Evolutionary conservation across 345 rosid genomes (phyloP), one percentile per base, ranked within the genome.

Genomic region (Euphorbia tirucalli): DNA sequence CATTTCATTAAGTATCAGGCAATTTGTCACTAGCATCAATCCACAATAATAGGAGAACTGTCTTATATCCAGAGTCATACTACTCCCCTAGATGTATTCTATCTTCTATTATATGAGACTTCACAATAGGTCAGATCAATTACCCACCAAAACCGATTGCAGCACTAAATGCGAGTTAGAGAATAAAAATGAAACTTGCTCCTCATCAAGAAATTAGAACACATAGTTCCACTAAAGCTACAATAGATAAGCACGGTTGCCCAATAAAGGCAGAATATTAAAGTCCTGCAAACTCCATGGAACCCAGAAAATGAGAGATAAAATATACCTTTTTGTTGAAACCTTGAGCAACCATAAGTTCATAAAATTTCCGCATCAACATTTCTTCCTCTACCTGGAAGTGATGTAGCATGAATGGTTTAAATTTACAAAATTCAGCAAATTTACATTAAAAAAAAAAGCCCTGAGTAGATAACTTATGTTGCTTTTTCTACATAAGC

Each of bases 361-460:
- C 85, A 54, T 66, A 85, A 75, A 88, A 87, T 76, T 92, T 92
- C 69, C 80, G 81, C 97, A 90, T 88, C 73, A 88, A 74, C 91
- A 88, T 88, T 77, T 87, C 87, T 74, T 92, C 92, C 79, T 88
- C 97, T 55, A 90, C 92, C 93, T 92, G 77, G 67, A 80, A 62
- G 44, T 30, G 10, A 71, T 18, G 24, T 52, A 37, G 5, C 37
- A 11, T 30, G 1, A 1, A 21, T 14, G 27, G 21, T 21, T 31
- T 39, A 22, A 43, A 24, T 62, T 13, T 16, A 41, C 52, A 64
- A 41, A 25, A 39, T 13, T 41, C 22, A 64, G 4, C 10, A 64
- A 64, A 37, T 10, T 5, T 9, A 24, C 48, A 63, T 37, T n/a
- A n/a, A n/a, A n/a, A n/a, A 10, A n/a, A 63, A 63, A 37, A 37